Percentiles rank a stretch among this genome's conserved stretches.
Evolutionary conservation across 108 stramenopile genomes (phyloP).

Genomic region (Skeletonema marinoi): DNA sequence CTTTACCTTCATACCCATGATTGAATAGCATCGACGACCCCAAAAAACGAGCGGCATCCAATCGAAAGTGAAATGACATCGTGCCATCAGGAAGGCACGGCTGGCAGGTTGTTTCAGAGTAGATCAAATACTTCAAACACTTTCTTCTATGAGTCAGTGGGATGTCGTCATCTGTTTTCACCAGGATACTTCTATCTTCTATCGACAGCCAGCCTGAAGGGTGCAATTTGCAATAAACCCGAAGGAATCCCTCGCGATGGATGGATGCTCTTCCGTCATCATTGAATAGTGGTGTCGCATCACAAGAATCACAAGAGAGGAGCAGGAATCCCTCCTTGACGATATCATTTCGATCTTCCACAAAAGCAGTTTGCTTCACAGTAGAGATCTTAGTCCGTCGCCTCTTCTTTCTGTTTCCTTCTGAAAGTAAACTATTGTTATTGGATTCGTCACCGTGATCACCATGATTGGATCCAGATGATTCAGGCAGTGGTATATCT

Average conservation of each 20-base stretch:
- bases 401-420: conserved; percentile 7
- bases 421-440: conserved; percentile 19
- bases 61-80: conserved; percentile 29
- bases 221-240: conserved; percentile 22
- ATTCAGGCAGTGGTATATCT: neutral
- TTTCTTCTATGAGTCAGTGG: conserved; percentile 15
- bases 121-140: conserved; percentile 26
- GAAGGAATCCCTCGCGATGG: neutral
- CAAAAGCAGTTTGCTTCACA: neutral
- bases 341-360: neutral
- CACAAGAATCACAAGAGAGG: neutral
- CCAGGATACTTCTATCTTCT: conserved; percentile 34
- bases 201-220: conserved; percentile 47
- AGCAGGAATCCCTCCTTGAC: conserved; percentile 32
- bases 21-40: conserved; percentile 21
- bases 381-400: neutral
- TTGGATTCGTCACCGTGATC: conserved; percentile 13
- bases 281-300: neutral
- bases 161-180: neutral
- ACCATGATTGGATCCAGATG: neutral
- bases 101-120: conserved; percentile 4
- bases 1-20: neutral
- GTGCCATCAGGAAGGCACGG: conserved; percentile 36
- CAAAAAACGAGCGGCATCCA: conserved; percentile 18
- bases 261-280: neutral